Conservation (phyloP, 2,329 filamentous ascomycete species). For the Pseudofabraea citricarpa region DNA sequence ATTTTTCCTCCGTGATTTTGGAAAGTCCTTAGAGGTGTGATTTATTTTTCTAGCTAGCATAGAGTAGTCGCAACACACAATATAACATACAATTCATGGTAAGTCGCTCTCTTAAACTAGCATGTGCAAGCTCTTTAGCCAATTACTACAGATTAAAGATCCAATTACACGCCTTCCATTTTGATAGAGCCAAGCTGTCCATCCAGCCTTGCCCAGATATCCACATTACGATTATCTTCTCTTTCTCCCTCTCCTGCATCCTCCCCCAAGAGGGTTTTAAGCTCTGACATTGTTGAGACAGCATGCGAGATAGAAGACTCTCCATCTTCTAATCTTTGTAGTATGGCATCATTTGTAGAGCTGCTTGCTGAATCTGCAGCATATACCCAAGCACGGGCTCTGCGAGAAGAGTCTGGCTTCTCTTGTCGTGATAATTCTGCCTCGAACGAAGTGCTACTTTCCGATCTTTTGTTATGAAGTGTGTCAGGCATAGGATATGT, state of each 20-base stretch:
- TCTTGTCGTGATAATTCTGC: slow-evolving; percentile 36
- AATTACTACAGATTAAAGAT: no score
- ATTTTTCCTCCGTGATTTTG: no score
- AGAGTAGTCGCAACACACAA: no score
- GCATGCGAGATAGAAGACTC: slow-evolving; percentile 50
- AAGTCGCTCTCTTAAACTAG: no score
- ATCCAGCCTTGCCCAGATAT: slow-evolving; percentile 26
- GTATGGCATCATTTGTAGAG: slow-evolving; percentile 50
- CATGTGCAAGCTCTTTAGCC: no score
- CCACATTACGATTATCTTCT: slow-evolving; percentile 3
- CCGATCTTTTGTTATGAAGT: slow-evolving; percentile 15
- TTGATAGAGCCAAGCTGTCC: slow-evolving; percentile 22
- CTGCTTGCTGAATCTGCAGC: slow-evolving; percentile 58
- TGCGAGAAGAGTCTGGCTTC: slow-evolving; percentile 34
- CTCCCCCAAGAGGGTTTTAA: slow-evolving; percentile 42
- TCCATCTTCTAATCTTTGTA: slow-evolving; percentile 55
- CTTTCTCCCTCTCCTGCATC: slow-evolving; percentile 1
- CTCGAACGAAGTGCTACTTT: slow-evolving; percentile 36
- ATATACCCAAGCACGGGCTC: slow-evolving; percentile 53
- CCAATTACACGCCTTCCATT: not conserved
- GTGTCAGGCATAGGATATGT: slow-evolving; percentile 39
- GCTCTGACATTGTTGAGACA: slow-evolving; percentile 42
- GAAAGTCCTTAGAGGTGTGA: no score
- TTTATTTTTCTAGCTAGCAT: no score
- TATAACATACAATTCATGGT: no score